Evolutionary conservation across 2,329 filamentous ascomycete species (phyloP), one percentile per base, ranked within the genome.

Genomic region (Apiospora hydei): DNA sequence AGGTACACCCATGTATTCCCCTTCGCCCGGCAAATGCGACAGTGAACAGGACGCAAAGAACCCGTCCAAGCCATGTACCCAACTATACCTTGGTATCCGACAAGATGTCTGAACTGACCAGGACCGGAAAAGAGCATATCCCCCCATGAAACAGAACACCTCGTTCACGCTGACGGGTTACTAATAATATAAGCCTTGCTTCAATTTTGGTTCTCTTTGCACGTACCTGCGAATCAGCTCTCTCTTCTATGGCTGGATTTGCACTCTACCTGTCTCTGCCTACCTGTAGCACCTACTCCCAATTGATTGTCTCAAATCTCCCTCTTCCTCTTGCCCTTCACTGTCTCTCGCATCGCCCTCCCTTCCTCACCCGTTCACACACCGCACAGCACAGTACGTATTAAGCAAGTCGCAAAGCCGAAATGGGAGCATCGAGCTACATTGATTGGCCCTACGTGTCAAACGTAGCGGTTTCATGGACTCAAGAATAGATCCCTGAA

Each of bases 221-320:
- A 77, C 77, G 77, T 78, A 75, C 77, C 77, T 74, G 72, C 71
- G 71, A 72, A 74, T 73, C 30, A 5, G 21, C 30, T 38, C 46
- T 38, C 34, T 38, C 34, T 34, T 61, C 7, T 61, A 38, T 4
- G 16, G 14, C 51, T 34, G 26, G 14, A 57, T 4, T 2, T 57
- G 26, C 3, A 57, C 51, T 57, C 14, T 57, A 57, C 26, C 34
- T 41, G 10, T 38, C 38, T 61, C 16, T 38, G n/a, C 5, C n/a
- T 18, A 64, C 11, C 57, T 41, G 26, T 30, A 2, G 26, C 26
- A 30, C 26, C 3, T n/a, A 10, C 21, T 64, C 18, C 7, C 16
- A 41, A 38, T 70, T 73, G 72, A 74, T 46, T 49, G 24, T 43
- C 57, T 67, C 68, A 66, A 57, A 69, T 64, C 71, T 69, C 44